phyloP scores from a whole-genome alignment of 2,329 filamentous ascomycete genomes.

The Ascochyta pisi region DNA sequence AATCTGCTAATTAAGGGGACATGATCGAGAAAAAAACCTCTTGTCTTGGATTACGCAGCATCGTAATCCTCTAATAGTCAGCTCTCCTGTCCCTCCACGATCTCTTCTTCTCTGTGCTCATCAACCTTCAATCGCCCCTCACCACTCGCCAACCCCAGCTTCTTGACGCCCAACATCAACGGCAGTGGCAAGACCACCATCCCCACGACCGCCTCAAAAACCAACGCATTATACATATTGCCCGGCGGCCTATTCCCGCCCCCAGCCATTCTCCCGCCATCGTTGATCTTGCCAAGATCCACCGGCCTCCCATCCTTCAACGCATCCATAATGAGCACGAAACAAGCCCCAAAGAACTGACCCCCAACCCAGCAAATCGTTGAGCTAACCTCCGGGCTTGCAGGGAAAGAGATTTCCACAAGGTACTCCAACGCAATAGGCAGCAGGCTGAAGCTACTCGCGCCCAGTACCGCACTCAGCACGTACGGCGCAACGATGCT shows the following conservation, averaged over 20 bases:
- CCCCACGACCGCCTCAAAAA: slow-evolving; percentile 79
- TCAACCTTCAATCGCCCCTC: slow-evolving; percentile 45
- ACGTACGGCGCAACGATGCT: slow-evolving; percentile 73
- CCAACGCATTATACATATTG: slow-evolving; percentile 76
- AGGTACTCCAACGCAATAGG: slow-evolving; percentile 87
- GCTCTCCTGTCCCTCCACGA: slow-evolving; percentile 21
- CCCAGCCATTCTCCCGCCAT: slow-evolving; percentile 29
- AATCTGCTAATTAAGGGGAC: neutral
- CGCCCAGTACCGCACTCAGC: slow-evolving; percentile 78
- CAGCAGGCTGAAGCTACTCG: slow-evolving; percentile 78
- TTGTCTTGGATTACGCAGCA: slow-evolving; percentile 18
- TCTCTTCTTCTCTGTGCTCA: slow-evolving; percentile 33
- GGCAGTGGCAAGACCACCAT: slow-evolving; percentile 71
- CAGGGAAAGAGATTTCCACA: slow-evolving; percentile 85
- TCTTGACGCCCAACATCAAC: slow-evolving; percentile 67
- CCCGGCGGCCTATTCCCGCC: slow-evolving; percentile 59
- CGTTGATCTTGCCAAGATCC: slow-evolving; percentile 39
- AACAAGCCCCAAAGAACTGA: slow-evolving; percentile 82
- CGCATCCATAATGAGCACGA: slow-evolving; percentile 82
- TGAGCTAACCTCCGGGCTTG: slow-evolving; percentile 83
- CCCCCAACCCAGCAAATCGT: slow-evolving; percentile 87
- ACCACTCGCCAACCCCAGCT: slow-evolving; percentile 62
- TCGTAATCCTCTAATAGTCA: slow-evolving; percentile 33
- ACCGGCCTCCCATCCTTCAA: slow-evolving; percentile 58
- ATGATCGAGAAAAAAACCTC: slow-evolving; percentile 3